Base-by-base conservation (phyloP, 2,329 filamentous ascomycete species). In the Colletotrichum shisoi region DNA sequence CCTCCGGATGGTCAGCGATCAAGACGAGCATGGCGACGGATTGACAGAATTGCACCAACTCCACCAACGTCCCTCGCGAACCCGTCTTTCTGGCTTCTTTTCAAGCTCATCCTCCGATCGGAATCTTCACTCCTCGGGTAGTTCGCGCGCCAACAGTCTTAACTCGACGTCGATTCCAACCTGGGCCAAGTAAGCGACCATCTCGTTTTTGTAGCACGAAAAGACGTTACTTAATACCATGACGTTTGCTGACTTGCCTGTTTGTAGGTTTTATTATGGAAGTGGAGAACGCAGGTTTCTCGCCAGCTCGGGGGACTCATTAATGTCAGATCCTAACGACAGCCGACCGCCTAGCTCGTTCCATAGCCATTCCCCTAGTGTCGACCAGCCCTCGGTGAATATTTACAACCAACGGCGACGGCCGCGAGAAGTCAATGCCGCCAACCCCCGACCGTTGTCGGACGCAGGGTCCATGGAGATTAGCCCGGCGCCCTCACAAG, bases 191-290 rank as follows among this genome's bases (percentile, higher is more conserved):
- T 84, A 76, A 73, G 77, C 48, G 54, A 17, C 27, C 27, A 15
- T 15, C 9, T 12, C 3, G 15, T 24, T 37, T 21, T 45, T 11
- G 11, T 15, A 34, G 15, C 19, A 34, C 11, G 9, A 49, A 21
- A 21, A 21, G 13, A 2, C 49, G 5, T 3, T 8, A 12, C 2
- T 37, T 15, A n/a, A 6, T 48, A 11, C 34, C 9, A 44, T 31
- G 27, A 7, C 44, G 17, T 15, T 31, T 37, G 40, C 62, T 62
- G 39, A 54, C 71, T 73, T 17, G 62, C 72, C 37, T 51, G 40
- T 12, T 77, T 27, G 4, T 46, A 87, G 83, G 71, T 79, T 92
- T 17, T 93, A 93, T 77, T 93, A 93, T 75, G 87, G 87, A 42
- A 88, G 87, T 60, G 88, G 89, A 57, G 88, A 86, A 75, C 83